These are phyloP conservation scores for Echinochloa phyllopogon DNA, from an alignment of 176 grass and related monocot genomes.

Conservation along the genomic window DNA sequence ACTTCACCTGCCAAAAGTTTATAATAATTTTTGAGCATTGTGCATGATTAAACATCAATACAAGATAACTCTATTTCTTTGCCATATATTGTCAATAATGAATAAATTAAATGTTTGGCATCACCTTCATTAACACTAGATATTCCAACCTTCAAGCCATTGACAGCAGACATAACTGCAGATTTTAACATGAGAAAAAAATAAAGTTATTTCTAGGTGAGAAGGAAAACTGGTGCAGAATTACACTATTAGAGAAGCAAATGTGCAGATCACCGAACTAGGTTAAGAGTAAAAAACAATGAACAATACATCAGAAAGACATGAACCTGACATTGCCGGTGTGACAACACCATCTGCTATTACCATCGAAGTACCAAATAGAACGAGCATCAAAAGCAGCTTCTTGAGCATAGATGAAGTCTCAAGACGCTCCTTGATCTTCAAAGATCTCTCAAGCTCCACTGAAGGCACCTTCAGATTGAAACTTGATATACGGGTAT, in stretches of 20 bases:
- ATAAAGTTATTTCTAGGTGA: conserved; percentile 34
- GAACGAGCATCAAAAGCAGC: conserved; percentile 93
- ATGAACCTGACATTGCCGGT: conserved; percentile 93
- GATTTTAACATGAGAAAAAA: conserved; percentile 50
- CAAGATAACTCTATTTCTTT: conserved; percentile 12
- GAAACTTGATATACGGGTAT: conserved; percentile 92
- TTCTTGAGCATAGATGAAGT: conserved; percentile 86
- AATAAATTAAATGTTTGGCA: conserved; percentile 17
- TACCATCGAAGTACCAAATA: conserved; percentile 95
- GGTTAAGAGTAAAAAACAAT: conserved; percentile 35
- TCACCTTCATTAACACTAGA: conserved; percentile 91
- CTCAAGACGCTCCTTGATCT: conserved; percentile 89
- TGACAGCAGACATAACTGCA: conserved; percentile 98
- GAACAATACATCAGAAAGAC: conserved; percentile 38
- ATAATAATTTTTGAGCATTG: conserved; percentile 28
- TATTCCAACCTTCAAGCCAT: conserved; percentile 94
- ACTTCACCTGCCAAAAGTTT: conserved; percentile 77
- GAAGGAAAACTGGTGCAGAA: conserved; percentile 5
- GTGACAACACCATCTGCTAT: conserved; percentile 92
- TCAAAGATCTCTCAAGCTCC: conserved; percentile 95
- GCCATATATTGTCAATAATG: conserved; percentile 18
- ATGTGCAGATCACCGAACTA: conserved; percentile 27
- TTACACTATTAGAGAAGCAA: conserved; percentile 22
- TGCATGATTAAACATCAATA: not conserved
- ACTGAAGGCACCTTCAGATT: conserved; percentile 90